Evolutionary conservation across 768 basidiomycete genomes (phyloP).

Genomic region (Chalciporus sphaerocephalus): DNA sequence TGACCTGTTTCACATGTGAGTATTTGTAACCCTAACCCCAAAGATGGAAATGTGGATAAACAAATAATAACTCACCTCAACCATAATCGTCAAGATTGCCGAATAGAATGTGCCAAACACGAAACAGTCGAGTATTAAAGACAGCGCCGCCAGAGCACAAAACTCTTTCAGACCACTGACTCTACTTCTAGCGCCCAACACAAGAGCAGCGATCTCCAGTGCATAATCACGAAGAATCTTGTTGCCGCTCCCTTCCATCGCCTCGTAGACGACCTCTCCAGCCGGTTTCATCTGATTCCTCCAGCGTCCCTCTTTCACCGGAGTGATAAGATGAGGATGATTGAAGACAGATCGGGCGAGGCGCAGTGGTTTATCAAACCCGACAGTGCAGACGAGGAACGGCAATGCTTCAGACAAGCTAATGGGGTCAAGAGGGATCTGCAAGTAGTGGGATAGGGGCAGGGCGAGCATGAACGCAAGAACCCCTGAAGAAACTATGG

Average conservation of each 20-base stretch:
- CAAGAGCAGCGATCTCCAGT: slow-evolving; percentile 85
- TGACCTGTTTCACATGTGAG: slow-evolving; percentile 44
- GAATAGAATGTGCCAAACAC: slow-evolving; percentile 88
- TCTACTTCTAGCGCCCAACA: slow-evolving; percentile 80
- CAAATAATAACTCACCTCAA: slow-evolving; percentile 60
- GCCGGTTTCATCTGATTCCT: slow-evolving; percentile 63
- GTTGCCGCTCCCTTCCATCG: slow-evolving; percentile 72
- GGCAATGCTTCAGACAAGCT: slow-evolving; percentile 93
- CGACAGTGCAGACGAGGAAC: slow-evolving; percentile 95
- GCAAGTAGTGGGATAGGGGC: slow-evolving; percentile 68
- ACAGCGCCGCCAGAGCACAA: slow-evolving; percentile 89
- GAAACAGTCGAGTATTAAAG: slow-evolving; percentile 81
- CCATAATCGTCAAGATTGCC: slow-evolving; percentile 88
- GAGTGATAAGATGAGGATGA: slow-evolving; percentile 59
- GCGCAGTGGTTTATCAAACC: slow-evolving; percentile 95
- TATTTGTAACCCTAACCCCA: slow-evolving; percentile 8
- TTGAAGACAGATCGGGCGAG: slow-evolving; percentile 87
- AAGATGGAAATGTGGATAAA: slow-evolving; percentile 4
- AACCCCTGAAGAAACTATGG: slow-evolving; percentile 74
- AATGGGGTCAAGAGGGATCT: slow-evolving; percentile 88
- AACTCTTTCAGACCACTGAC: slow-evolving; percentile 91
- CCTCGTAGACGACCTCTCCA: slow-evolving; percentile 79
- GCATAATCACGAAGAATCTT: slow-evolving; percentile 90
- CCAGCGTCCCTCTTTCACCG: slow-evolving; percentile 37
- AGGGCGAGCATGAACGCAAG: slow-evolving; percentile 84